Base-by-base conservation (phyloP, 2,329 filamentous ascomycete genomes). In the Aspergillus sp. region DNA sequence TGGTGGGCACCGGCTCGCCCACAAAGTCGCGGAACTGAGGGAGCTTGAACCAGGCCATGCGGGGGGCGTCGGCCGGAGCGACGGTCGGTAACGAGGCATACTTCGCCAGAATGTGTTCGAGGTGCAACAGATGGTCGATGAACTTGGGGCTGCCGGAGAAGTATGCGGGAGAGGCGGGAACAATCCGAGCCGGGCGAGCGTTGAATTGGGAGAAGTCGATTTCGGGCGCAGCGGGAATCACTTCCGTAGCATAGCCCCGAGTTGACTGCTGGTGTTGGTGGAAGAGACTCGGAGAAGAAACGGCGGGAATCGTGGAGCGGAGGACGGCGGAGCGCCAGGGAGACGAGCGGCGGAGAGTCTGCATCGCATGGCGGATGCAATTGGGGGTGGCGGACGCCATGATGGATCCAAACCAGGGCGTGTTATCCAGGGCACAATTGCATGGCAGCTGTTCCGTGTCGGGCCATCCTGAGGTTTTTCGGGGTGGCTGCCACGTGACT, bases 91-190 rank as follows among this genome's bases (percentile, higher is more conserved):
- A 81, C 21, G 85, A 79, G 52, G 84, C 81, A 69, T 94, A 88
- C 71, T 85, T 87, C 49, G 84, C 84, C 52, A 88, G 75, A 20
- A 97, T 81, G 10, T 82, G 79, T 63, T 90, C 84, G 45, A 99
- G 80, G 43, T 79, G 76, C 60, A 97, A 82, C 62, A 88, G 84
- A 65, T 89, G 83, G 74, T 99, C 94, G 73, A 88, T 94, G 78
- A 96, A 97, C 50, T 82, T 80, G 1, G 92, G 88, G 56, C 87
- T 87, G 48, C 88, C 88, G 48, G 91, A 92, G 78, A 97, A 99
- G 76, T 99, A 99, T n/a, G 93, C 94, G 2, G 90, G 87, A 32
- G 92, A 96, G 21, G 82, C 81, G 17, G 94, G 94, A 32, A 97
- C 78, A 19, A 95, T 78, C 59, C 94, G 89, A 49, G 89, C 86